These are phyloP conservation scores for Scenedesmus sp. DNA, from an alignment of 163 green algal species.

Conservation along the genomic window DNA sequence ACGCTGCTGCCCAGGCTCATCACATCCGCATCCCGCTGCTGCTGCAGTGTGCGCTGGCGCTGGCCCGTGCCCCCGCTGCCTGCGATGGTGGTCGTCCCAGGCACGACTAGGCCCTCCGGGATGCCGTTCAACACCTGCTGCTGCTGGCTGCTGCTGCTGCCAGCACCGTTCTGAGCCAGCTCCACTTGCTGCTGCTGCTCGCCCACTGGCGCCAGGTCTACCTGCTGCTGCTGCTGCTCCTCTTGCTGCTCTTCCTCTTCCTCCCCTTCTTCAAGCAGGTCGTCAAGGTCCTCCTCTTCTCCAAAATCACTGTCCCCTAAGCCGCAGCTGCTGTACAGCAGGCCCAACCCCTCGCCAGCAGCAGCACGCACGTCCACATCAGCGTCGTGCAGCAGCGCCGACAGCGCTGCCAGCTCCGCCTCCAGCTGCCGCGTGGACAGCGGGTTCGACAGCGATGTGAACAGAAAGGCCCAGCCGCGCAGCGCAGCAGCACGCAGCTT, in stretches of 20 bases:
- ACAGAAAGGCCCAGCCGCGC: slow-evolving; percentile 78
- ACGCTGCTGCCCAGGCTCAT: slow-evolving; percentile 52
- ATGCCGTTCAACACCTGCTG: neutral
- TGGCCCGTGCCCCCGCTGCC: neutral
- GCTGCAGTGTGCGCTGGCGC: neutral
- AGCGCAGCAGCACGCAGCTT: slow-evolving; percentile 65
- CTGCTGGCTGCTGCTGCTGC: neutral
- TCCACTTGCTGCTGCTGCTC: slow-evolving; percentile 15
- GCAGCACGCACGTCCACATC: slow-evolving; percentile 65
- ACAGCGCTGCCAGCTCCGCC: slow-evolving; percentile 60
- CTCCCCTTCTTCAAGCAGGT: neutral
- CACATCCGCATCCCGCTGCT: neutral
- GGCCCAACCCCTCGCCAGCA: slow-evolving; percentile 73
- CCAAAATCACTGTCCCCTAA: slow-evolving; percentile 51
- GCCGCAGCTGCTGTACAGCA: slow-evolving; percentile 64
- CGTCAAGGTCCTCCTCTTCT: slow-evolving; percentile 37
- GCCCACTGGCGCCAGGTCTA: slow-evolving; percentile 4
- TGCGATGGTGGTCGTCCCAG: neutral
- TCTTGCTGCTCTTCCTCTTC: neutral
- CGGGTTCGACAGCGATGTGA: slow-evolving; percentile 64
- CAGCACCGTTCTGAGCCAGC: neutral
- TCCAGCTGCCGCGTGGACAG: slow-evolving; percentile 61
- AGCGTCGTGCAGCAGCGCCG: slow-evolving; percentile 60
- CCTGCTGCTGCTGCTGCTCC: neutral
- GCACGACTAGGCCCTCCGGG: neutral